Base-by-base conservation (phyloP, 2,329 filamentous ascomycete species). In the Scopulariopsis brevicaulis region DNA sequence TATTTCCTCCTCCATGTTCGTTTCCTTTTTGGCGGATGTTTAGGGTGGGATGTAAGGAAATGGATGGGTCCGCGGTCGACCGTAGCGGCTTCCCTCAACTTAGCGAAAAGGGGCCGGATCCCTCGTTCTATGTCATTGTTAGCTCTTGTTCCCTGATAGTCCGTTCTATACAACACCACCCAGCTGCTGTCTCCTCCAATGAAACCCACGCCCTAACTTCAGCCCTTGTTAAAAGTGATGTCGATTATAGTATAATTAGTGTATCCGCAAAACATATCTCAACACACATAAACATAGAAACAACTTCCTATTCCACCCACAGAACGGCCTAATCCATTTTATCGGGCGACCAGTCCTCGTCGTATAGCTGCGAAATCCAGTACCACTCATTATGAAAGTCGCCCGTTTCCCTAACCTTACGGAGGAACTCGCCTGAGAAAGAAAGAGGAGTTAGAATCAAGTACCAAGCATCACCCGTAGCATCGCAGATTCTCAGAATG, bases 301-400 rank as follows among this genome's bases (percentile, higher is more conserved):
- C n/a, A 18, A 6, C 14, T 46, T 7, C 40, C 40, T 18, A 12
- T 24, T n/a, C 22, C 46, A 50, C 46, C 10, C 46, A 50, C 11
- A 22, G 12, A 7, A n/a, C 54, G 48, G 24, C n/a, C 55, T 59
- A 60, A 53, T 55, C 53, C 18, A 58, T 58, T 35, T 53, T 58
- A 32, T 58, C 56, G 10, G 57, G 52, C 24, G n/a, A 7, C 57
- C 57, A 58, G n/a, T 34, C 62, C 70, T 56, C 37, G 22, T 59
- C 53, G 25, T 56, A 59, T 10, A 59, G 46, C 34, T 59, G 58
- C 3, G 54, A 56, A 5, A 59, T 22, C 58, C 58, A 59, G n/a
- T 59, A 59, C 50, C 35, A 53, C 20, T 46, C 48, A 37, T 59
- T 59, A 28, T 34, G 37, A 12, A 53, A 20, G 37, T 58, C 46